Evolutionary conservation across 73 alveolate species (phyloP), one percentile per base, ranked within the genome.

Genomic region (Paramecium pentaurelia): DNA sequence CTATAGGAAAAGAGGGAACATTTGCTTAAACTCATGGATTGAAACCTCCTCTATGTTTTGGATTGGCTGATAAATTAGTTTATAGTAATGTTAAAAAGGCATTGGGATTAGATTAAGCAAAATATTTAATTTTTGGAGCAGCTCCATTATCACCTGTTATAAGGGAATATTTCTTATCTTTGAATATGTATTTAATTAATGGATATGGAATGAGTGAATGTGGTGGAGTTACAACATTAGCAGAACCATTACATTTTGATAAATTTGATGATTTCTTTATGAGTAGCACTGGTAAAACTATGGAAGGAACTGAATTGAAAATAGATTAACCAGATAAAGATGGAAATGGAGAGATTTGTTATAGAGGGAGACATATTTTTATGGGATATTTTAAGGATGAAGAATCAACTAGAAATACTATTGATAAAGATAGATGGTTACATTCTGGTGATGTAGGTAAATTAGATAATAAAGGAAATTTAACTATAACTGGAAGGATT

Each of bases 391-490:
- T 94, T 91, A 97, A 96, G 86, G 95, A 97, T 86, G 97, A 95
- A 51, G 95, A 95, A 47, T 96, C 97, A 30, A 96, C 99, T 6
- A 80, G 95, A 20, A 96, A 96, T 86, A 96, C 98, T 28, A 92
- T 97, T 38, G 99, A 98, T 86, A 64, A 93, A 6, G 96, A 98
- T 59, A 98, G 99, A 12, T 98, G 94, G 95, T 60, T 97, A 51
- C 99, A 98, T 93, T 88, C 97, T 27, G 99, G 99, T 2, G 99
- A 98, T 96, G 95, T 97, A 2, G 99, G 99, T 20, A 93, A 93
- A 68, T 87, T 96, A 25, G 96, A 95, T 75, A 92, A 92, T 25
- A 95, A 51, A 6, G 99, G 98, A 20, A 95, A 95, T 49, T 75
- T 98, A 30, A 93, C 75, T 60, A 98, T 98, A 28, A 97, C 98